Base-by-base conservation (phyloP, 805 yeast species). In the Peterozyma toletana region DNA sequence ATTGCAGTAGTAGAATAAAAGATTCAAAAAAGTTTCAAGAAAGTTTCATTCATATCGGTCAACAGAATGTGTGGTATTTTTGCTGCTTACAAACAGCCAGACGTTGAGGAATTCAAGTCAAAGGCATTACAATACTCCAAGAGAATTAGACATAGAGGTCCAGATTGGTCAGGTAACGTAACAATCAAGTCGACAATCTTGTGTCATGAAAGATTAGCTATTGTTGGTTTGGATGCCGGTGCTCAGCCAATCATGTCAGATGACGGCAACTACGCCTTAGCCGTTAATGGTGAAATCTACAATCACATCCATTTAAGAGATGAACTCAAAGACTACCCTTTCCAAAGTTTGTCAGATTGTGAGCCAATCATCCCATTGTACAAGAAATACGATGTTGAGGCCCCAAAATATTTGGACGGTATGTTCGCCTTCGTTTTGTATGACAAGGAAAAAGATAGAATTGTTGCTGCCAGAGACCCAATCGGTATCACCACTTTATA, bases 281-380 rank as follows among this genome's bases (percentile, higher is more conserved):
- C 95, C 48, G 99, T 93, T 63, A 93, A 93, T 74, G 99, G 98
- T 57, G 99, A 93, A 70, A 91, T 93, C 59, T 93, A 93, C 72
- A 93, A 93, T 83, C 99, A 93, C 70, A 87, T 90, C 65, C 75
- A 83, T 55, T 62, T 93, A 60, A 83, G 99, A 75, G 77, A 76
- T 40, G 77, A 86, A 67, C 78, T 83, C 59, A 55, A 72, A 40
- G 84, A 77, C 43, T 93, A 93, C 68, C 63, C 70, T 48, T 93
- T 77, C 79, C 78, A 86, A 68, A 87, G 97, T 41, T 74, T 87
- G 54, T 78, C 89, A 33, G 99, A 93, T 70, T 93, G 99, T 77
- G 99, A 93, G 71, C 93, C 96, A 44, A 91, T 93, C 67, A 88
- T 93, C 53, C 99, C 99, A 44, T 70, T 93, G 55, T 86, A 85